phyloP scores from a whole-genome alignment of 78 protist species.

The Dictyostelium capitatum region DNA sequence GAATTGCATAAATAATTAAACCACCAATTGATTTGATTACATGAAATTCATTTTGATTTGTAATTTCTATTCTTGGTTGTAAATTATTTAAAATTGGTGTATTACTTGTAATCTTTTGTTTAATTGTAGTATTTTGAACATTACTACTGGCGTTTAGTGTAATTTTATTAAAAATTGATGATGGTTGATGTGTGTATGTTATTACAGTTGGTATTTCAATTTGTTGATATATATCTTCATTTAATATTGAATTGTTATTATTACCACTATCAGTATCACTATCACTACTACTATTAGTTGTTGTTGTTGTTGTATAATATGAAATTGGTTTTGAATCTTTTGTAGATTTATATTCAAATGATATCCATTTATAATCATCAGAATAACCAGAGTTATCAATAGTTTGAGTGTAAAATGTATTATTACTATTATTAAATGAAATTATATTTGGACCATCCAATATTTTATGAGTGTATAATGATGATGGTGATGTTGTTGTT shows the following conservation, averaged over 20 bases:
- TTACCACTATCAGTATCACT: background rate
- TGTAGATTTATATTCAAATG: conserved; percentile 4
- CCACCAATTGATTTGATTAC: background rate
- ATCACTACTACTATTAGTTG: background rate
- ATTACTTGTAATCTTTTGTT: background rate
- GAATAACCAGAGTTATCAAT: background rate
- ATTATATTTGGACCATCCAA: conserved; percentile 4
- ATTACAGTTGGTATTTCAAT: background rate
- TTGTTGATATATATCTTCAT: background rate
- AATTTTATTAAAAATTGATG: background rate
- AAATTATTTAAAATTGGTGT: conserved; percentile 4
- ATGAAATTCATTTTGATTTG: background rate
- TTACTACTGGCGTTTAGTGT: background rate
- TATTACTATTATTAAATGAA: background rate
- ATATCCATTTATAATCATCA: background rate
- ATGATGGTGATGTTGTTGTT: background rate
- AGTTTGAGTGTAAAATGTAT: background rate
- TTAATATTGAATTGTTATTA: background rate
- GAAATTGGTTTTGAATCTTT: conserved; percentile 11
- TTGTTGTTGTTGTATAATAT: background rate
- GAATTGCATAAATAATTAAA: background rate
- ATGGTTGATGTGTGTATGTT: background rate
- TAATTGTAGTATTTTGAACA: background rate
- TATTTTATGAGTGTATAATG: background rate
- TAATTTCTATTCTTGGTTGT: background rate